phyloP scores from a whole-genome alignment of 2,329 filamentous ascomycete species.

The Fusarium chaquense region DNA sequence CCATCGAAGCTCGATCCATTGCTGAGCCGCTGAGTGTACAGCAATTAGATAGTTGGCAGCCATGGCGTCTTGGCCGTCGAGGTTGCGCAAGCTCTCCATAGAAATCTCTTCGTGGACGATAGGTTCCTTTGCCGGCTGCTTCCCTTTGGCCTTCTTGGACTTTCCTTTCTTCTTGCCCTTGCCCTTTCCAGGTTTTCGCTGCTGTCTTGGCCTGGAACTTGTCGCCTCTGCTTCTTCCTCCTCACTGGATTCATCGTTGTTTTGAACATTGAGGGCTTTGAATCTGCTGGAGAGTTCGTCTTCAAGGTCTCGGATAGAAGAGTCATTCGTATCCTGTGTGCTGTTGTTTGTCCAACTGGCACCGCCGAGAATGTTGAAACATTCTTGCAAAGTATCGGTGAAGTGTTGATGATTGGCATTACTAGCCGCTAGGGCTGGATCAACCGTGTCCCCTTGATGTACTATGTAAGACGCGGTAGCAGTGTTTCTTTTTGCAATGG shows the following conservation, averaged over 20 bases:
- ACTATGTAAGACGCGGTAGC: constrained; percentile 49
- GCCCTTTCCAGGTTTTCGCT: constrained; percentile 3
- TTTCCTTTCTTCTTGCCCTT: constrained; percentile 12
- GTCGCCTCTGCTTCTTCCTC: constrained; percentile 4
- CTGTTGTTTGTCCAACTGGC: constrained; percentile 33
- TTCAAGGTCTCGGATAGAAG: constrained; percentile 14
- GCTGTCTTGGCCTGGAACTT: neutral
- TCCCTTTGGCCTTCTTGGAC: constrained; percentile 33
- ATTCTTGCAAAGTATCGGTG: constrained; percentile 55
- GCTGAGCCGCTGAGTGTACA: constrained; percentile 52
- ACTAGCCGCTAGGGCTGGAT: constrained; percentile 51
- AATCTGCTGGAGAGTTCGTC: neutral
- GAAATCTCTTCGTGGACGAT: constrained; percentile 46
- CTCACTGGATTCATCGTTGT: constrained; percentile 4
- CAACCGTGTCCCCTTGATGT: constrained; percentile 45
- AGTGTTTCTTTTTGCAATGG: constrained; percentile 53
- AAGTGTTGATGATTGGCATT: constrained; percentile 58
- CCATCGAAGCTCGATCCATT: constrained; percentile 56
- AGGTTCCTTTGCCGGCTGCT: neutral
- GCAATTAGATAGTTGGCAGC: constrained; percentile 60
- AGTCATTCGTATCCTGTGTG: neutral
- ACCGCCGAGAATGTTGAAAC: constrained; percentile 54
- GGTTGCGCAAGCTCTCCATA: constrained; percentile 59
- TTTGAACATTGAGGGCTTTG: neutral
- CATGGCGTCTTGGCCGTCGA: constrained; percentile 53